Evolutionary conservation across 441 rosid species (phyloP).

Genomic region (Adansonia grandidieri): DNA sequence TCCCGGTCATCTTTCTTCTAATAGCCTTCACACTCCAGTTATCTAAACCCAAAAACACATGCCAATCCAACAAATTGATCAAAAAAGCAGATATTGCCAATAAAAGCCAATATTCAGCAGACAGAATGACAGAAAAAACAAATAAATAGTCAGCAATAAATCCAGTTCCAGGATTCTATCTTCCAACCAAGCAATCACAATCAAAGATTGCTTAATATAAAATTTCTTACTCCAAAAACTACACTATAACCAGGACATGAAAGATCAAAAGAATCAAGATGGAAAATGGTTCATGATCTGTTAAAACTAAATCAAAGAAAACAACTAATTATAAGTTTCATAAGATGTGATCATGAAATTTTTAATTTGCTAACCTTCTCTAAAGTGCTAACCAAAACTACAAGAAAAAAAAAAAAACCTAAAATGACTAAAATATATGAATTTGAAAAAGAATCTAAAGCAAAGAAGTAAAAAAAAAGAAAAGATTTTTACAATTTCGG

Average conservation of each 20-base stretch:
- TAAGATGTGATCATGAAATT: not conserved
- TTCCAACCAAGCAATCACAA: not conserved
- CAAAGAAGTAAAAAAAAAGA: too few species aligned
- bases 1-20: conserved; percentile 13
- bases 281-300: too few species aligned
- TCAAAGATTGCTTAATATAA: not conserved
- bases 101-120: not conserved
- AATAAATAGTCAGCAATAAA: too few species aligned
- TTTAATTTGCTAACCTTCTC: not conserved
- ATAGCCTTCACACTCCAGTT: conserved; percentile 25
- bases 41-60: not conserved
- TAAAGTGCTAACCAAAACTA: not conserved
- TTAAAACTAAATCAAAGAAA: not conserved
- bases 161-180: not conserved
- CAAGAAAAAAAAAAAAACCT: not conserved
- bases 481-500: conserved; percentile 37
- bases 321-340: not conserved
- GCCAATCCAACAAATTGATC: not conserved
- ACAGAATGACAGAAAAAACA: too few species aligned
- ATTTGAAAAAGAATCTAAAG: too few species aligned
- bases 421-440: too few species aligned
- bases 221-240: too few species aligned
- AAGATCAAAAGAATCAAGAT: too few species aligned
- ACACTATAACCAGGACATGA: too few species aligned
- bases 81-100: too few species aligned